Evolutionary conservation across 2,329 filamentous ascomycete genomes (phyloP), one percentile per base, ranked within the genome.

Genomic region (Arthrocladium fulminans): DNA sequence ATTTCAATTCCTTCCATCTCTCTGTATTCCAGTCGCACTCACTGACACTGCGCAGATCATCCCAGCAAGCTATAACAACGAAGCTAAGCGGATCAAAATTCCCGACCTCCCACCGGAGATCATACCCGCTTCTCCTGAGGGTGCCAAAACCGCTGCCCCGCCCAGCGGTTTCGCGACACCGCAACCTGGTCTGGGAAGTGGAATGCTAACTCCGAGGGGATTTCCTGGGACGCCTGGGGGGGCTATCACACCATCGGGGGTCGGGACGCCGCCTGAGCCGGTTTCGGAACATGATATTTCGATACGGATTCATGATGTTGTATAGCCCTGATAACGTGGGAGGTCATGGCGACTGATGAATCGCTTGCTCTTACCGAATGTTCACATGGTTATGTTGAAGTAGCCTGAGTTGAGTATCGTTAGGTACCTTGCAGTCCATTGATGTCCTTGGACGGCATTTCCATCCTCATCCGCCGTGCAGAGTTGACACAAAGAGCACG

Each of bases 51-150:
- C 19, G 15, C 48, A 79, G 80, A 96, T 98, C 63, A 94, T 97
- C 51, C 94, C 92, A 2, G 89, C 90, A 15, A 90, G 88, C 25
- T 98, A 98, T 68, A 92, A 96, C 70, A 98, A 98, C 63, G 85
- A 92, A 66, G 87, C 90, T 17, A 92, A 87, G 65, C 82, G 88
- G 50, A 88, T 98, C 59, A 82, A 85, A 59, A 94, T 98, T 54
- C 84, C 86, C 2, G 73, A 73, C 49, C 71, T 86, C 6, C 77
- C 78, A 2, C 67, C 74, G 23, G 71, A 77, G 43, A 81, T 88
- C 45, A 78, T 94, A 12, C 85, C 87, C 1, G 77, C 77, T 44
- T 88, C 84, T 1, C 86, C 88, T 1, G 83, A 94, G 66, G 86
- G 88, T 54, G 83, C 92, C 60, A 78, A 82, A 54, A 87, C 89